phyloP scores from a whole-genome alignment of 2,329 filamentous ascomycete species.

The Pseudovirgaria hyperparasitica region DNA sequence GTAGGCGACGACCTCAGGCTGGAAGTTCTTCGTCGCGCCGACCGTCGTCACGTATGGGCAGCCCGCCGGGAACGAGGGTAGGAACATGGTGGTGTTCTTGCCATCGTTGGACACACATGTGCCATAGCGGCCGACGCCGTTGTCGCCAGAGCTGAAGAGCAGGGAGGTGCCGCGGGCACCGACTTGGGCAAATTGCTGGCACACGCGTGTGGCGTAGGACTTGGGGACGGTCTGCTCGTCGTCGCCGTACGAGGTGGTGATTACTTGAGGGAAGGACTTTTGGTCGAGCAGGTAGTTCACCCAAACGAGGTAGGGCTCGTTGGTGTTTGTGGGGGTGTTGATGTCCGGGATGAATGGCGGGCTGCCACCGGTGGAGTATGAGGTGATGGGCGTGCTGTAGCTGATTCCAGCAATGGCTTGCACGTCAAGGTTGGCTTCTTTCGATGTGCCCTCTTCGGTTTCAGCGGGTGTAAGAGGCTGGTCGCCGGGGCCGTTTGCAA shows the following conservation, averaged over 20 bases:
- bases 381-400: constrained; percentile 40
- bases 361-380: constrained; percentile 47
- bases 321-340: constrained; percentile 37
- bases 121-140: constrained; percentile 39
- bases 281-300: constrained; percentile 46
- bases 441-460: constrained; percentile 21
- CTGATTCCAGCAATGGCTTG: constrained; percentile 47
- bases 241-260: constrained; percentile 55
- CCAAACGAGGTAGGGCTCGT: constrained; percentile 57
- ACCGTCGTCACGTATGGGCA: constrained; percentile 59
- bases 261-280: constrained; percentile 45
- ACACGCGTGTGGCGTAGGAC: constrained; percentile 49
- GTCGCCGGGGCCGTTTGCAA: constrained; percentile 43
- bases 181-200: constrained; percentile 51
- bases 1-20: constrained; percentile 41
- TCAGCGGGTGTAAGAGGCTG: constrained; percentile 21
- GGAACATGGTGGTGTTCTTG: constrained; percentile 39
- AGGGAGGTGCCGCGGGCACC: constrained; percentile 55
- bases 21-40: constrained; percentile 43
- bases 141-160: constrained; percentile 51
- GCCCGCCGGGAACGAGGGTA: constrained; percentile 50
- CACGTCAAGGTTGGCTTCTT: constrained; percentile 52
- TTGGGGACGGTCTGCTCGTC: constrained; percentile 50
- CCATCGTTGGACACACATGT: constrained; percentile 49
- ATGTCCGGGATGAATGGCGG: constrained; percentile 38